Percentiles rank a stretch among this genome's conserved stretches.
Conservation (phyloP, 805 yeast genomes). For the Candida suzukii region DNA sequence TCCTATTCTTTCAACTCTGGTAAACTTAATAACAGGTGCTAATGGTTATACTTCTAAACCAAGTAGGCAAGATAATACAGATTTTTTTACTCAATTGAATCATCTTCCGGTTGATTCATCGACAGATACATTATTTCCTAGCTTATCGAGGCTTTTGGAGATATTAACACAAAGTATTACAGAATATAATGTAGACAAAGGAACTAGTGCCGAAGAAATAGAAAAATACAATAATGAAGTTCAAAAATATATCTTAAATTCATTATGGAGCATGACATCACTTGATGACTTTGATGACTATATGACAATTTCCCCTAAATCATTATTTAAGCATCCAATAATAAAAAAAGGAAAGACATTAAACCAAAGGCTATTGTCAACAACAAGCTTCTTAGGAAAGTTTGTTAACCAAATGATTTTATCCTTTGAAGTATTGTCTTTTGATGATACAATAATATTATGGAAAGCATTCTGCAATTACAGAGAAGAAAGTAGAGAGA, state of each 20-base stretch:
- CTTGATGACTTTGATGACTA: slow-evolving; percentile 41
- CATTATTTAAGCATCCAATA: slow-evolving; percentile 27
- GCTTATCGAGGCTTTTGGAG: slow-evolving; percentile 14
- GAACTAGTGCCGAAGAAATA: background rate
- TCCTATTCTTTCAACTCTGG: slow-evolving; percentile 34
- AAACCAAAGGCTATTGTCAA: slow-evolving; percentile 22
- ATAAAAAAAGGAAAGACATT: slow-evolving; percentile 7
- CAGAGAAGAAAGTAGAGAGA: slow-evolving; percentile 20
- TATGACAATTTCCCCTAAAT: slow-evolving; percentile 21
- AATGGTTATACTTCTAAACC: no score
- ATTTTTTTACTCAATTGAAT: no score
- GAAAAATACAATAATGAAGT: slow-evolving; percentile 5
- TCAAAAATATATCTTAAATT: slow-evolving; percentile 25
- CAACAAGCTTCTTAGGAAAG: slow-evolving; percentile 36
- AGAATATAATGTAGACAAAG: background rate
- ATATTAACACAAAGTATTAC: slow-evolving; percentile 1
- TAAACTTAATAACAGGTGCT: slow-evolving; percentile 30
- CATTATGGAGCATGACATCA: slow-evolving; percentile 40
- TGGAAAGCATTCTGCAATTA: slow-evolving; percentile 35
- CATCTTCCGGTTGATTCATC: no score
- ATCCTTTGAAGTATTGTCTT: slow-evolving; percentile 36
- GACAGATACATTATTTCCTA: slow-evolving; percentile 14
- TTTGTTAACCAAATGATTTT: slow-evolving; percentile 34
- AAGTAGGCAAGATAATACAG: no score
- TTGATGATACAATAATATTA: slow-evolving; percentile 36